These are phyloP conservation scores for Aspergillus bombycis DNA, from an alignment of 2,329 filamentous ascomycete species.

Conservation along the genomic window DNA sequence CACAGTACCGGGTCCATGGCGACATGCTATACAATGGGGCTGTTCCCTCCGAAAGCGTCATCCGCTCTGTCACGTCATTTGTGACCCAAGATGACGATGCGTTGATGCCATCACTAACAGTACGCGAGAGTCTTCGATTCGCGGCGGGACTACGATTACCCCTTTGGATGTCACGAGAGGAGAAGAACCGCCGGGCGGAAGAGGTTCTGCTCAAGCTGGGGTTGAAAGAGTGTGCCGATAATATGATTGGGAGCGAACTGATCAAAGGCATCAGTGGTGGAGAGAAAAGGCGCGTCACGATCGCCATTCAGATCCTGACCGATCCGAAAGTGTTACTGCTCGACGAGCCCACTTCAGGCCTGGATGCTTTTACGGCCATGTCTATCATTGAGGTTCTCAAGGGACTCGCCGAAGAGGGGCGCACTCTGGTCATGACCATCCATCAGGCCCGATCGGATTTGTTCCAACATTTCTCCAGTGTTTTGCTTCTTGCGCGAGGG, in stretches of 20 bases:
- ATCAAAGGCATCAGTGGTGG: constrained; percentile 80
- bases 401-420: constrained; percentile 71
- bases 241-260: constrained; percentile 70
- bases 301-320: constrained; percentile 76
- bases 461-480: constrained; percentile 71
- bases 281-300: constrained; percentile 76
- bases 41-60: constrained; percentile 67
- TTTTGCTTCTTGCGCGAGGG: constrained; percentile 71
- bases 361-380: constrained; percentile 76
- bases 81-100: constrained; percentile 80
- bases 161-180: constrained; percentile 67
- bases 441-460: constrained; percentile 76
- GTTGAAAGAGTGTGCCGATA: constrained; percentile 76
- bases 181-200: constrained; percentile 70
- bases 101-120: constrained; percentile 72
- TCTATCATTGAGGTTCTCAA: constrained; percentile 76
- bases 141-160: constrained; percentile 73
- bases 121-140: constrained; percentile 73
- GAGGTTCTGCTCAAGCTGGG: constrained; percentile 75
- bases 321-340: constrained; percentile 73
- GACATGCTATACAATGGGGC: constrained; percentile 71
- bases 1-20: constrained; percentile 64
- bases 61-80: constrained; percentile 73
- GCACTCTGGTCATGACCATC: constrained; percentile 75
- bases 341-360: constrained; percentile 75